Conservation (phyloP, 2,329 filamentous ascomycete genomes). For the Alternaria viburni region DNA sequence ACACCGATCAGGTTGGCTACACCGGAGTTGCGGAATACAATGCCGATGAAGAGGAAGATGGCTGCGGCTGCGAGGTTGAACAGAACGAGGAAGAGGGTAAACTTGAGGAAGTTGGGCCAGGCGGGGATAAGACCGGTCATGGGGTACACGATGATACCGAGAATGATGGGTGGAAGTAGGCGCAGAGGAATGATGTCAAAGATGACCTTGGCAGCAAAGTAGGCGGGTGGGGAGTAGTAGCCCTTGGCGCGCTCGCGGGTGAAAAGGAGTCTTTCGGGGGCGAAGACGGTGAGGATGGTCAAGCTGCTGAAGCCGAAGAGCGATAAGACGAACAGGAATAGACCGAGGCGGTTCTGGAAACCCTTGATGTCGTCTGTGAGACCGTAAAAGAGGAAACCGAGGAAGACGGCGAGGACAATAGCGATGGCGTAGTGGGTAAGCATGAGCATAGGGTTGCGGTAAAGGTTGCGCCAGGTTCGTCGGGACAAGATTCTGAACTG, state of each 20-base stretch:
- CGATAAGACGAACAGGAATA: conserved; percentile 97
- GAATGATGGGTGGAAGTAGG: conserved; percentile 90
- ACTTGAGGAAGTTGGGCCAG: conserved; percentile 83
- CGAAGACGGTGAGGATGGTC: conserved; percentile 92
- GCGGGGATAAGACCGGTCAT: conserved; percentile 94
- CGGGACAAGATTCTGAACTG: conserved; percentile 91
- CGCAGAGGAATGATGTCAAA: conserved; percentile 97
- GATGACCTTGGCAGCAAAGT: conserved; percentile 95
- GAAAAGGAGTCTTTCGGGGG: conserved; percentile 87
- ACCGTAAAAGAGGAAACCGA: conserved; percentile 95
- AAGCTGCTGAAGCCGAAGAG: conserved; percentile 97
- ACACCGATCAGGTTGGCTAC: conserved; percentile 94
- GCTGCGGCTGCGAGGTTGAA: conserved; percentile 95
- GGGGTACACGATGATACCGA: conserved; percentile 94
- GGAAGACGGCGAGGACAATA: conserved; percentile 90
- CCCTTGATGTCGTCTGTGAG: conserved; percentile 94
- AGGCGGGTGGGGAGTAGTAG: conserved; percentile 92
- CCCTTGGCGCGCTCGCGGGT: conserved; percentile 93
- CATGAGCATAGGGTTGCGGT: conserved; percentile 98
- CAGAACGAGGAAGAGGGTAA: conserved; percentile 87
- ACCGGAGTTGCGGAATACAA: conserved; percentile 87
- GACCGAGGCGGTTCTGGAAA: conserved; percentile 94
- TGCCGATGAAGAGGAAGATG: conserved; percentile 95
- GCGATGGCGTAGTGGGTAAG: conserved; percentile 97
- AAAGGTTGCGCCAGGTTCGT: conserved; percentile 95